Base-by-base conservation (phyloP, 2,329 filamentous ascomycete species). In the Cladophialophora immunda region DNA sequence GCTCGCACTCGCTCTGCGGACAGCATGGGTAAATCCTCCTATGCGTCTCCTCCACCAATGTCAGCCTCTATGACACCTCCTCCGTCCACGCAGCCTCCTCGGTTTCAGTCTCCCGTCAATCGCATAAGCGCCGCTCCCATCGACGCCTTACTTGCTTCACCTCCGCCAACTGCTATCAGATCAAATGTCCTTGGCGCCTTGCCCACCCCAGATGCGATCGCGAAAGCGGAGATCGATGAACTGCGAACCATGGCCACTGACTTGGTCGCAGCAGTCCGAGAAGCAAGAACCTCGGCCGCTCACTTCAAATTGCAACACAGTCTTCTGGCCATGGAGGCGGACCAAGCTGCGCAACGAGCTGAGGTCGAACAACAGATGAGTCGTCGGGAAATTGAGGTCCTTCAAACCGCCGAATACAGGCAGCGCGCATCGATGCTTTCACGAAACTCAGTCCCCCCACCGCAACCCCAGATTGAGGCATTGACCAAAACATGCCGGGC, bases 301-400 rank as follows among this genome's bases (percentile, higher is more conserved):
- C 94, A 97, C 77, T 91, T 95, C 81, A 96, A 95, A 80, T 83
- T 98, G 62, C 94, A 97, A 77, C 91, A 94, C 76, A 93, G 90
- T 73, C 86, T 97, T 75, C 85, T 97, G 30, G 89, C 87, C 59
- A 89, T 97, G 71, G 92, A 97, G 75, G 93, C 92, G 62, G 89
- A 90, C 57, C 93, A 97, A 72, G 90, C 93, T 32, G 87, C 92
- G 9, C 94, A 96, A 78, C 89, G 93, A 29, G 93, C 94, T 72
- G 91, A 90, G 38, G 94, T 97, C 4, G 94, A 97, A 78, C 91
- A 97, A 73, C 92, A 95, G 71, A 94, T 97, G 87, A 91, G 90
- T n/a, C 88, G 92, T 69, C 87, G 91, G 25, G 93, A 97, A 78
- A 90, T 97, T 22, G 92, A 97, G 68, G 92, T 94, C 13, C 82